These are phyloP conservation scores for Lepidium sativum DNA, from an alignment of 345 rosid genomes.

Conservation along the genomic window DNA sequence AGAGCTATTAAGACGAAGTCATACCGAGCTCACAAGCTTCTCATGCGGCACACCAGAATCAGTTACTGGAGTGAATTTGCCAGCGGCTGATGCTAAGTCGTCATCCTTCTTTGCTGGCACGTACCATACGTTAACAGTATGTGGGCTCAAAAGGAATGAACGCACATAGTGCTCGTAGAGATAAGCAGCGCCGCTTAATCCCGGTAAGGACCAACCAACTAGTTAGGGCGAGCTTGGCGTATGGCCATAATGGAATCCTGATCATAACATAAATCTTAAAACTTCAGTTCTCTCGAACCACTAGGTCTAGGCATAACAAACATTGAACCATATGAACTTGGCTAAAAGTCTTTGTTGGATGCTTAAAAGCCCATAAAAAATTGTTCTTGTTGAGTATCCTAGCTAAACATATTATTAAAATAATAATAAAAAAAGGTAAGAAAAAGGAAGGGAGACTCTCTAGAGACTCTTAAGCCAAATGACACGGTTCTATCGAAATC, in stretches of 20 bases:
- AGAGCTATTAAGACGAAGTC: background rate
- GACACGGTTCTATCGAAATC: too few relatives aligned
- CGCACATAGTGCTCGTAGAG: conserved; percentile 64
- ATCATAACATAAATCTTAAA: background rate
- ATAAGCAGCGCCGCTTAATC: conserved; percentile 78
- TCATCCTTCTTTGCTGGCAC: conserved; percentile 63
- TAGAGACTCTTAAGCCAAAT: too few relatives aligned
- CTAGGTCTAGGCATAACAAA: background rate
- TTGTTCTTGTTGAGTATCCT: too few relatives aligned
- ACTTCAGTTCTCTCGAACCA: background rate
- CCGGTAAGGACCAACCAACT: conserved; percentile 84
- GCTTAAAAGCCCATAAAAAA: too few relatives aligned
- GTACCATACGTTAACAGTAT: conserved; percentile 57
- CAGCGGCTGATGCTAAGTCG: conserved; percentile 67
- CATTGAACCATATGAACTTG: background rate
- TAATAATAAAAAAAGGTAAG: too few relatives aligned
- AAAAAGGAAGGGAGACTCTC: too few relatives aligned
- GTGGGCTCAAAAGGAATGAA: conserved; percentile 60
- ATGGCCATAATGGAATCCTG: conserved; percentile 85
- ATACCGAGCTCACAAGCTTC: conserved; percentile 34
- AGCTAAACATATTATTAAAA: too few relatives aligned
- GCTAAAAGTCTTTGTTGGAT: too few relatives aligned
- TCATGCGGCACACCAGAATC: conserved; percentile 41
- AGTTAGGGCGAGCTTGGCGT: conserved; percentile 51
- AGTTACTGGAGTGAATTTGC: conserved; percentile 30